Base-by-base conservation (phyloP, 805 yeast species). In the Yamadazyma nakazawae region DNA sequence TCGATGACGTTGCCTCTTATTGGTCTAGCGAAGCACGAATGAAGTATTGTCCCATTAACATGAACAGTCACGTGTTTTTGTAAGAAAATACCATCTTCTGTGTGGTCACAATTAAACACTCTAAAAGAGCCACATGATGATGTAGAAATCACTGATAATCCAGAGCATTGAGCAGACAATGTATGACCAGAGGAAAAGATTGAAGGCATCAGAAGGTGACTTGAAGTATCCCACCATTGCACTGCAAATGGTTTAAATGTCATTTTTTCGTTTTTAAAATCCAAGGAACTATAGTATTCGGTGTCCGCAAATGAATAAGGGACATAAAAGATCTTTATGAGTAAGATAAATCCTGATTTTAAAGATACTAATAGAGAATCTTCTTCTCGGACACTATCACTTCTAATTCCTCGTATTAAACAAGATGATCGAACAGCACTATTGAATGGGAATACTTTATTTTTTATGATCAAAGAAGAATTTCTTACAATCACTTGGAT, bases 191-290 rank as follows among this genome's bases (percentile, higher is more conserved):
- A 51, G 7, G 54, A 52, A 28, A 49, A 55, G 24, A 46, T 53
- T 38, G 56, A 47, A 21, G 57, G 60, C 17, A 45, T 32, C 18
- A 39, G 34, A 2, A 46, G 40, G 9, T 32, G 17, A 31, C 43
- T 50, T 1, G 57, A 56, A 30, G 58, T 50, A 46, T 62, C 67
- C 81, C 80, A 76, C 80, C 79, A 75, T 51, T 76, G 80, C 0
- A 76, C 77, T 9, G 72, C 70, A 49, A 68, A 72, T 1, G 80
- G 80, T 34, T 63, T 64, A 50, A 55, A 63, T 5, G 67, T 56
- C 26, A 57, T 58, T 16, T 53, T 56, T 40, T 41, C 38, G 2
- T 48, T 26, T 2, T 50, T 49, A 2, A 53, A 42, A 17, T 53
- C 34, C 16, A 35, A 28, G 12, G 19, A 26, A 17, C 37, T 57